Conservation (phyloP, 192 early-diverging fungal species). For the Backusella westeae region DNA sequence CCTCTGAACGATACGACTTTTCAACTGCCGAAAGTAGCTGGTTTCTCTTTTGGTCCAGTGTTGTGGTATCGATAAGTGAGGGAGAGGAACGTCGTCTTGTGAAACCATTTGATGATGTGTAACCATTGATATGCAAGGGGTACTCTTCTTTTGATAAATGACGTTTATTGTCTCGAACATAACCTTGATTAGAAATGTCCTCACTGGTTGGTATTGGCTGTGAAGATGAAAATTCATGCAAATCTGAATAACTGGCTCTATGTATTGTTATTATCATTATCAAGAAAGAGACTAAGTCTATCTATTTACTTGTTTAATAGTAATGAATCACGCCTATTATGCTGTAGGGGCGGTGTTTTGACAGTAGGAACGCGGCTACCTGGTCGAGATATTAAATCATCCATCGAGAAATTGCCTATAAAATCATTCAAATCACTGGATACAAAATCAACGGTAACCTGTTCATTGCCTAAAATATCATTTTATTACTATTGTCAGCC, state of each 20-base stretch:
- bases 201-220: neutral
- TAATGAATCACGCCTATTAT: neutral
- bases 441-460: neutral
- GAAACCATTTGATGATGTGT: neutral
- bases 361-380: neutral
- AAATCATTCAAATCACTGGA: neutral
- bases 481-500: neutral
- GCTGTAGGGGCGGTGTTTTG: neutral
- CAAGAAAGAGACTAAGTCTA: neutral
- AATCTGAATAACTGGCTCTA: neutral
- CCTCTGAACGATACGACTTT: neutral
- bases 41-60: neutral
- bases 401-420: neutral
- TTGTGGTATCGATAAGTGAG: neutral
- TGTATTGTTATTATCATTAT: neutral
- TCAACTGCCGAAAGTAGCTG: neutral
- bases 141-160: neutral
- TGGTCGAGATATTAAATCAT: neutral
- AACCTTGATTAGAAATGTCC: neutral
- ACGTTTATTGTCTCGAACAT: neutral
- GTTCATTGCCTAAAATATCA: neutral
- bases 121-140: neutral
- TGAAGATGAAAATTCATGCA: neutral
- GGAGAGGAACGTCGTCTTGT: constrained; percentile 1
- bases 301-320: neutral